Base-by-base conservation (phyloP, 2,329 filamentous ascomycete genomes). In the Ophiostoma sp. region DNA sequence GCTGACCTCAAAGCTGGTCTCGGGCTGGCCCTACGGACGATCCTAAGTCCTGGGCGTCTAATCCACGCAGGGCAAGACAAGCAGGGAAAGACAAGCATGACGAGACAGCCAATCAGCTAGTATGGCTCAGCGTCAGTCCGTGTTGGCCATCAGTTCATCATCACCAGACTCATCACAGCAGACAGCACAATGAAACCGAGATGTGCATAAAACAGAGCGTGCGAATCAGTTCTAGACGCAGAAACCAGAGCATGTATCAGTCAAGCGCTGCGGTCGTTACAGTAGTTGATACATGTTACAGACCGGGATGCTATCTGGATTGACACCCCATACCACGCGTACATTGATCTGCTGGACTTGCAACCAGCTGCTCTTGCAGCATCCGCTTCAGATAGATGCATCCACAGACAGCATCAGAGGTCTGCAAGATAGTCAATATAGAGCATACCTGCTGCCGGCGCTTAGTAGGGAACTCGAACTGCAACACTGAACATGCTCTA, bases 221-320 rank as follows among this genome's bases (percentile, higher is more conserved):
- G 49, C 49, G 8, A 6, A 55, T 55, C n/a, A 55, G 8, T 55
- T 55, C 49, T 27, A 27, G n/a, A 55, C 18, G 49, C 27, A 55
- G 49, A 55, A 55, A 55, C 49, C n/a, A 55, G 49, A 55, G 11
- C 49, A n/a, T 55, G 49, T 55, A 55, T 55, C 49, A 55, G 49
- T 36, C 49, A 36, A 55, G 18, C 18, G 49, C 49, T 55, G 49
- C 49, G 49, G 49, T 55, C 18, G 49, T 27, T 18, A 55, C 49
- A 55, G n/a, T 27, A 4, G 49, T 55, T 55, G 49, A 55, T 55
- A 55, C 49, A 55, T 55, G 49, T 55, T 55, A 55, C 49, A 55
- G 49, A 27, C 49, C 27, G 49, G 49, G 49, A 4, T 55, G 49
- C 27, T 27, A 27, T 27, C 27, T 27, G 27, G 27, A 9, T 18